phyloP scores from a whole-genome alignment of 345 rosid species.

The Rhodamnia argentea region DNA sequence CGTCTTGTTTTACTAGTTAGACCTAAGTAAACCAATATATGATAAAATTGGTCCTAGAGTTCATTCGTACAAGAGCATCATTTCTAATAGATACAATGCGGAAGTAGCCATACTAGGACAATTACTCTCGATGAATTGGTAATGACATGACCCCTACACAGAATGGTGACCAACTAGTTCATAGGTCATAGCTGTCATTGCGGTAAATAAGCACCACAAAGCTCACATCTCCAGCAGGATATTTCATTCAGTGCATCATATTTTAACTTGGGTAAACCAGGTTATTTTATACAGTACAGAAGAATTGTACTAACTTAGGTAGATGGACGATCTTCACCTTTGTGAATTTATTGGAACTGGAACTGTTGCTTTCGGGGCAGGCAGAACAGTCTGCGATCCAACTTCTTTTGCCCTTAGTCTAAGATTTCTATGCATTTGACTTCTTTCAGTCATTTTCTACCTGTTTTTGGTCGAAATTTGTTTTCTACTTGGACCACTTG shows the following conservation, averaged over 20 bases:
- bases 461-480: too few species aligned
- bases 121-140: neutral
- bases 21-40: neutral
- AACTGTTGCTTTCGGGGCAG: neutral
- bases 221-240: neutral
- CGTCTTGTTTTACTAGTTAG: neutral
- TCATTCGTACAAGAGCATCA: neutral
- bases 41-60: neutral
- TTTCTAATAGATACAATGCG: neutral
- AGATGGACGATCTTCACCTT: neutral
- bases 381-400: neutral
- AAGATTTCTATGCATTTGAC: neutral
- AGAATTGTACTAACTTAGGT: neutral
- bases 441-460: neutral
- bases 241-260: neutral
- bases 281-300: neutral
- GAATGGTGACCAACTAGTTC: neutral
- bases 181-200: neutral
- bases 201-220: neutral
- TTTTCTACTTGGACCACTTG: neutral
- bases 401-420: neutral
- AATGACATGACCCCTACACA: neutral
- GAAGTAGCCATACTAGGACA: neutral
- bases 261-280: neutral
- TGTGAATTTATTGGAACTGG: neutral